Conservation (phyloP, 73 alveolate species). For the Blepharisma stoltei region DNA sequence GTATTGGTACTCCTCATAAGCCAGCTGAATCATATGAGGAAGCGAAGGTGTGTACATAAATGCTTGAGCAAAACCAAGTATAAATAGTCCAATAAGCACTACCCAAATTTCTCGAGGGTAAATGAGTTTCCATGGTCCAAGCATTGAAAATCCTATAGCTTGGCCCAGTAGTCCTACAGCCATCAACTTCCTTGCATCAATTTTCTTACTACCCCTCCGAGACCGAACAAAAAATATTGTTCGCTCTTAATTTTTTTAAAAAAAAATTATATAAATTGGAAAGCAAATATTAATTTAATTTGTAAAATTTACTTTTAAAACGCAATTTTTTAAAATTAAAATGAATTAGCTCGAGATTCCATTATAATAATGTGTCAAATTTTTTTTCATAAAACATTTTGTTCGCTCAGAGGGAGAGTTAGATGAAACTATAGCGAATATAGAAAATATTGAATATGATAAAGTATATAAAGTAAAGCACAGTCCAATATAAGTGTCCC, state of each 20-base stretch:
- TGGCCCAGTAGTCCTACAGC: neutral
- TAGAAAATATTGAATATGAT: neutral
- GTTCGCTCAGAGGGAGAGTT: no score
- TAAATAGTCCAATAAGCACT: neutral
- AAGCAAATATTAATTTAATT: no score
- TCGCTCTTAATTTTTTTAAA: no score
- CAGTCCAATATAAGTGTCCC: neutral
- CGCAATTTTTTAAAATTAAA: no score
- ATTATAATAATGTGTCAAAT: no score
- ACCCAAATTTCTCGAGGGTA: neutral
- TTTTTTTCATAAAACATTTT: no score
- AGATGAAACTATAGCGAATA: neutral
- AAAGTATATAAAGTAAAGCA: neutral
- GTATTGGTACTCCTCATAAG: neutral
- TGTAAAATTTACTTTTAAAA: no score
- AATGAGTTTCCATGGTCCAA: neutral
- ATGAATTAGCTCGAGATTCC: no score
- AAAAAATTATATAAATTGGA: no score
- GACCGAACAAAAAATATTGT: no score
- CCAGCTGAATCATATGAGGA: slow-evolving; percentile 2
- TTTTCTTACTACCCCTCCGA: no score
- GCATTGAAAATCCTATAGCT: neutral
- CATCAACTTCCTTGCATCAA: neutral
- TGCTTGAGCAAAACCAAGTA: neutral
- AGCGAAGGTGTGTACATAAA: neutral